These are phyloP conservation scores for Blastomyces gilchristii DNA, from an alignment of 2,329 filamentous ascomycete species.

Conservation along the genomic window DNA sequence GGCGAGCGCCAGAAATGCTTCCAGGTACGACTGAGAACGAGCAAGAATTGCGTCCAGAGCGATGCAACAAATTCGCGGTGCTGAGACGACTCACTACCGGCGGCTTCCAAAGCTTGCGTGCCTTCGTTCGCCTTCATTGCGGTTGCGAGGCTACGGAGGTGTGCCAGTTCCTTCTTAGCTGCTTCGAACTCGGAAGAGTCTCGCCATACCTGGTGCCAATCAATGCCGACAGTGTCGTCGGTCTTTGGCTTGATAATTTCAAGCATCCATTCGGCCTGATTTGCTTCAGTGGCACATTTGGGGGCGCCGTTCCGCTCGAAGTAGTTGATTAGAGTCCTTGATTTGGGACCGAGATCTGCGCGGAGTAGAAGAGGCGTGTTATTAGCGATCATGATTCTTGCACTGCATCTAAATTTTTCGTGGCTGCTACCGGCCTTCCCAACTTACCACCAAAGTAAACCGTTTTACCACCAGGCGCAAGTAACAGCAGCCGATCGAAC, in stretches of 20 bases:
- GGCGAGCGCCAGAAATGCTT: slow-evolving; percentile 87
- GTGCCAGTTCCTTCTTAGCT: slow-evolving; percentile 53
- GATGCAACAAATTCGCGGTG: slow-evolving; percentile 64
- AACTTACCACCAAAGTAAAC: slow-evolving; percentile 51
- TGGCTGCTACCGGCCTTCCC: not conserved
- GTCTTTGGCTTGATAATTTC: slow-evolving; percentile 18
- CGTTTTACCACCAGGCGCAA: slow-evolving; percentile 54
- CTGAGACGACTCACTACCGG: not conserved
- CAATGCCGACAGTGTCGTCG: slow-evolving; percentile 18
- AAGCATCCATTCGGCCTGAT: slow-evolving; percentile 68
- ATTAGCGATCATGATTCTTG: not conserved
- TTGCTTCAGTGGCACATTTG: slow-evolving; percentile 51
- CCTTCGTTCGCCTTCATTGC: not conserved
- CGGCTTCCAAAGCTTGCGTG: not conserved
- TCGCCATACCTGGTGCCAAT: slow-evolving; percentile 45
- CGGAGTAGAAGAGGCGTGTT: slow-evolving; percentile 54
- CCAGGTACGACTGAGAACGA: slow-evolving; percentile 65
- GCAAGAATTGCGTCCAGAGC: slow-evolving; percentile 54
- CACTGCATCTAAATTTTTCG: not conserved
- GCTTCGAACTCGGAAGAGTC: slow-evolving; percentile 42
- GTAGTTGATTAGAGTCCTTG: slow-evolving; percentile 57
- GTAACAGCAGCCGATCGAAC: slow-evolving; percentile 56
- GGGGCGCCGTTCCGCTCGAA: slow-evolving; percentile 56
- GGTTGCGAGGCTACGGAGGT: slow-evolving; percentile 29
- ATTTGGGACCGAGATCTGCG: slow-evolving; percentile 70